Conservation (phyloP, 2,329 filamentous ascomycete species). For the Scedosporium apiospermum region DNA sequence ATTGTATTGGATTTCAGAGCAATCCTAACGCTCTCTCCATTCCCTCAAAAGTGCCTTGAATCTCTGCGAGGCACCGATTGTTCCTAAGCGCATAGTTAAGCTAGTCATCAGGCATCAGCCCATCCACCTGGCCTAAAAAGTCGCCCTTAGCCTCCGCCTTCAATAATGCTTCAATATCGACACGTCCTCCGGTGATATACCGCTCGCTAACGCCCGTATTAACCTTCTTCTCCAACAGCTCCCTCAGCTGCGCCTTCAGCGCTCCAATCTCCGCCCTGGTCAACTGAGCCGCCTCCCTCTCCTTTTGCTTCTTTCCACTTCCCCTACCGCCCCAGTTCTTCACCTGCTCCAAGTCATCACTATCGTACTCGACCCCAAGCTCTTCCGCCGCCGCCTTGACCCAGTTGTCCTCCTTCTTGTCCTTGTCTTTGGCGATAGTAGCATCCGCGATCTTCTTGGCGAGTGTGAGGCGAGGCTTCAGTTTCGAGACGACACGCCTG, state of each 20-base stretch:
- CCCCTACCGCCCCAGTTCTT: conserved; percentile 57
- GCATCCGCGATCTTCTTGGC: conserved; percentile 85
- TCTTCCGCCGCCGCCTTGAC: conserved; percentile 79
- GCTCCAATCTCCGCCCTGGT: conserved; percentile 65
- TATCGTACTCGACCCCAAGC: conserved; percentile 87
- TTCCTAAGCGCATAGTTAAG: background rate
- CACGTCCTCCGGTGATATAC: conserved; percentile 73
- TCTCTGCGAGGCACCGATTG: background rate
- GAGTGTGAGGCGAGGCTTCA: conserved; percentile 68
- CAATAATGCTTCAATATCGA: conserved; percentile 69
- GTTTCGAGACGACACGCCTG: conserved; percentile 61
- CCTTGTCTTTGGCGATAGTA: conserved; percentile 77
- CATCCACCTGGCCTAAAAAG: conserved; percentile 49
- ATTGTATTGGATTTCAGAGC: too few species aligned
- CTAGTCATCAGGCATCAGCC: conserved; percentile 25
- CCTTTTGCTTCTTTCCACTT: conserved; percentile 62
- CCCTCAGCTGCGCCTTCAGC: conserved; percentile 62
- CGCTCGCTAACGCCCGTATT: conserved; percentile 82
- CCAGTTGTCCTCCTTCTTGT: conserved; percentile 75
- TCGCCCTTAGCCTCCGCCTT: conserved; percentile 53
- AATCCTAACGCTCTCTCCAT: background rate
- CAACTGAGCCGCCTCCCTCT: conserved; percentile 57
- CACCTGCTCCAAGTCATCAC: conserved; percentile 73
- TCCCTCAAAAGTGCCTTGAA: too few species aligned
- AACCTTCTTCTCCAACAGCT: conserved; percentile 60